phyloP scores from a whole-genome alignment of 176 grass and related monocot genomes.

The Panicum miliaceum region DNA sequence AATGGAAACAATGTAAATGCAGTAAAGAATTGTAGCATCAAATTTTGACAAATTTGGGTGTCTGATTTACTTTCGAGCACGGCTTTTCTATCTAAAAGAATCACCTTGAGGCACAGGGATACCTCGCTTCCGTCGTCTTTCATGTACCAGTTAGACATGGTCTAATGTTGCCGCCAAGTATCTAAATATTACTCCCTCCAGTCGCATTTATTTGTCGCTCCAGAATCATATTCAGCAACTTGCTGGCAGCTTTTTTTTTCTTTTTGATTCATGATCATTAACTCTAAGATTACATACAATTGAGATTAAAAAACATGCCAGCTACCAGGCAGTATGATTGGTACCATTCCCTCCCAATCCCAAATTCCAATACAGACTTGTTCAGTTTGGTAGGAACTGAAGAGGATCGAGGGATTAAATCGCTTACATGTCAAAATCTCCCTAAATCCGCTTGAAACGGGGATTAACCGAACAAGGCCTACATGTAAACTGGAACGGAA shows the following conservation, averaged over 20 bases:
- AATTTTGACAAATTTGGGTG: background rate
- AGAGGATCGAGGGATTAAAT: too few species aligned
- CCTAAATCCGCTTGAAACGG: too few species aligned
- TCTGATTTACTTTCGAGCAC: background rate
- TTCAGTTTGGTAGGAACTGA: too few species aligned
- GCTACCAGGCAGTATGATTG: background rate
- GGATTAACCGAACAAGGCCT: too few species aligned
- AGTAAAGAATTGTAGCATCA: background rate
- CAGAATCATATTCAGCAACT: background rate
- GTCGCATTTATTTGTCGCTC: too few species aligned
- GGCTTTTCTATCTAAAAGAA: background rate
- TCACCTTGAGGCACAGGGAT: background rate
- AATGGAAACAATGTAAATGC: slow-evolving; percentile 15
- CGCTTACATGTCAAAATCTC: too few species aligned
- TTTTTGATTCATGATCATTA: background rate
- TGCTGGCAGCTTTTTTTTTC: background rate
- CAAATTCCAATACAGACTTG: too few species aligned
- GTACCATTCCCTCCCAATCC: too few species aligned
- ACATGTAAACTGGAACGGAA: too few species aligned
- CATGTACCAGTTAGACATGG: background rate
- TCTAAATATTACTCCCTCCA: too few species aligned
- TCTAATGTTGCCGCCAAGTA: too few species aligned
- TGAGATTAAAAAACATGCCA: background rate
- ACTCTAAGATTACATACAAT: background rate
- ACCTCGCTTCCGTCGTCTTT: background rate